Evolutionary conservation across 2,329 filamentous ascomycete genomes (phyloP), one percentile per base, ranked within the genome.

Genomic region (Penicillium paneum): DNA sequence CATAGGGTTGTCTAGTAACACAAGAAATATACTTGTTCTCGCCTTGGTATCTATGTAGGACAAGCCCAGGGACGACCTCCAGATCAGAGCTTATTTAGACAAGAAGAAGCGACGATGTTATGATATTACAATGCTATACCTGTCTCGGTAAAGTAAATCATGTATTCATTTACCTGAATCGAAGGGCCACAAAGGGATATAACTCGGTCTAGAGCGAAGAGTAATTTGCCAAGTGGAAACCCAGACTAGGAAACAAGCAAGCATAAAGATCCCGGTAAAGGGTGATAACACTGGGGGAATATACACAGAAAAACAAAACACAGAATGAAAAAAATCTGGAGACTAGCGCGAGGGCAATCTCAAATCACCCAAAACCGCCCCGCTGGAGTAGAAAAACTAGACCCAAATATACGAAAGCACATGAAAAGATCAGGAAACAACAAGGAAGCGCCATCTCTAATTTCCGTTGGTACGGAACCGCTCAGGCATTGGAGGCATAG

Each of bases 401-500:
- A 54, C 31, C 3, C 11, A 39, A 17, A 28, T 10, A 47, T 40
- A 55, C 13, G 29, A 40, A 49, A 46, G 31, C 40, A 21, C 47
- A 40, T 34, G 2, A 34, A 52, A 47, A 24, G 13, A 11, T 34
- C 11, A 13, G 32, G 2, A 21, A 21, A 40, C 8, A 19, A 28
- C 10, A 10, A 44, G n/a, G 5, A 31, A 32, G 4, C 12, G 6
- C 24, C 15, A 43, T 31, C 19, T 47, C 54, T 64, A 68, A 58
- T 61, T 62, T 40, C 43, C 50, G 21, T 62, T 62, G 21, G 63
- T 68, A 39, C 62, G 46, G 54, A 70, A 71, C 7, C 52, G 61
- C 29, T 64, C 54, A 21, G 73, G 71, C 19, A 75, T 68, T 31
- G 63, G 57, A 13, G 74, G 73, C 45, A 75, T 62, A 2, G 68